Conservation (phyloP, 805 yeast genomes). For the Candida schatavii region DNA sequence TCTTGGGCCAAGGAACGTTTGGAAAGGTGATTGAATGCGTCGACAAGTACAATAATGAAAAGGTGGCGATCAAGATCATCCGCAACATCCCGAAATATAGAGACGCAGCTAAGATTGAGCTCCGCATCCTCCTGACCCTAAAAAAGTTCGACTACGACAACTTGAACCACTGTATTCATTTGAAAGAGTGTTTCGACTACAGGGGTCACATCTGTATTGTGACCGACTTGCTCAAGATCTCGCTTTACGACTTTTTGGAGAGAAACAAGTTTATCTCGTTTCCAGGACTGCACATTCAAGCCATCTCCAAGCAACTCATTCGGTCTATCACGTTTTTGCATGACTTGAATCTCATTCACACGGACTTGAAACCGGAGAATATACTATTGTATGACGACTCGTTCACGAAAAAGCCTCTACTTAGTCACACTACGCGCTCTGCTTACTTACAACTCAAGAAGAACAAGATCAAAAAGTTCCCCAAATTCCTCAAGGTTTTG, state of each 20-base stretch:
- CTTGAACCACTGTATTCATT: conserved; percentile 74
- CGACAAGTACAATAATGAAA: conserved; percentile 56
- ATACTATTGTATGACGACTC: conserved; percentile 63
- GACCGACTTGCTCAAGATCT: conserved; percentile 80
- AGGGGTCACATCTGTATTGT: conserved; percentile 93
- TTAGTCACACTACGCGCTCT: conserved; percentile 31
- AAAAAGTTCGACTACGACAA: conserved; percentile 68
- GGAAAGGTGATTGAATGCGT: conserved; percentile 86
- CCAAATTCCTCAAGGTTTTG: conserved; percentile 47
- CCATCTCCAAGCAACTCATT: conserved; percentile 79
- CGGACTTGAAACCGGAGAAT: conserved; percentile 96
- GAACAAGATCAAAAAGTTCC: conserved; percentile 19
- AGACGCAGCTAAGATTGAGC: conserved; percentile 92
- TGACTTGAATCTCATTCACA: conserved; percentile 85
- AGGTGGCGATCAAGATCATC: conserved; percentile 89
- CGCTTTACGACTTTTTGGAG: conserved; percentile 87
- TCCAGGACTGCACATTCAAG: conserved; percentile 91
- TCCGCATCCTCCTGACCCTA: conserved; percentile 74
- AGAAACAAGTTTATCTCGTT: conserved; percentile 81
- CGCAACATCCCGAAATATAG: conserved; percentile 90
- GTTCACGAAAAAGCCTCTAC: conserved; percentile 35
- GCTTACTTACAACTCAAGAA: conserved; percentile 26
- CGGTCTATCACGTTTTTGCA: conserved; percentile 86
- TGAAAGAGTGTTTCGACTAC: conserved; percentile 87
- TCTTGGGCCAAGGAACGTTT: conserved; percentile 90